phyloP scores from a whole-genome alignment of 2,329 filamentous ascomycete species.

The Shiraia sp. region DNA sequence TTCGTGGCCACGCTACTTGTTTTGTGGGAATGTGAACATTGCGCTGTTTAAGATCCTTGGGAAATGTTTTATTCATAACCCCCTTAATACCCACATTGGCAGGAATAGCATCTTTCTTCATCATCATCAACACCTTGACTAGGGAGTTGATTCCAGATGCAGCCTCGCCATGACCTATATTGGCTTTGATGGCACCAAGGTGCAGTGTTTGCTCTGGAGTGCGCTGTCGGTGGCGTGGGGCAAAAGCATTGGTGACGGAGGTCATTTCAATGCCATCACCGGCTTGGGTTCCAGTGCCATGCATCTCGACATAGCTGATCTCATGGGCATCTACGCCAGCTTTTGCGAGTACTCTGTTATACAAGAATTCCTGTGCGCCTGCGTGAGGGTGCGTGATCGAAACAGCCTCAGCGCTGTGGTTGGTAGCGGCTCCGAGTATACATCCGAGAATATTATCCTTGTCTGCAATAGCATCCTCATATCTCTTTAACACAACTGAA shows the following conservation, averaged over 20 bases:
- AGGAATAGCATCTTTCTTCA: conserved; percentile 58
- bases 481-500: conserved; percentile 75
- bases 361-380: conserved; percentile 73
- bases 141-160: conserved; percentile 60
- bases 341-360: conserved; percentile 69
- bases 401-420: conserved; percentile 79
- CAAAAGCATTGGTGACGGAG: conserved; percentile 70
- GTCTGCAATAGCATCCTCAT: conserved; percentile 76
- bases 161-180: conserved; percentile 59
- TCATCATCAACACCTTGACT: conserved; percentile 58
- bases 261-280: conserved; percentile 83
- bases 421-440: conserved; percentile 74
- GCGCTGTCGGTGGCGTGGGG: conserved; percentile 56
- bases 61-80: conserved; percentile 60
- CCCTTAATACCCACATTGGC: conserved; percentile 61
- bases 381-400: conserved; percentile 85
- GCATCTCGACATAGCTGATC: conserved; percentile 85
- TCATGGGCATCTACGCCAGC: conserved; percentile 76
- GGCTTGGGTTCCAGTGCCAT: conserved; percentile 85
- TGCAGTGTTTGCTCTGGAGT: conserved; percentile 55
- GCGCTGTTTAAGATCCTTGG: conserved; percentile 56
- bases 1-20: conserved; percentile 51
- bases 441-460: conserved; percentile 74
- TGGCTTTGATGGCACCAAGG: conserved; percentile 60
- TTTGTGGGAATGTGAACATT: conserved; percentile 57